Conservation (phyloP, 192 early-diverging fungal species). For the Coemansia sp. region DNA sequence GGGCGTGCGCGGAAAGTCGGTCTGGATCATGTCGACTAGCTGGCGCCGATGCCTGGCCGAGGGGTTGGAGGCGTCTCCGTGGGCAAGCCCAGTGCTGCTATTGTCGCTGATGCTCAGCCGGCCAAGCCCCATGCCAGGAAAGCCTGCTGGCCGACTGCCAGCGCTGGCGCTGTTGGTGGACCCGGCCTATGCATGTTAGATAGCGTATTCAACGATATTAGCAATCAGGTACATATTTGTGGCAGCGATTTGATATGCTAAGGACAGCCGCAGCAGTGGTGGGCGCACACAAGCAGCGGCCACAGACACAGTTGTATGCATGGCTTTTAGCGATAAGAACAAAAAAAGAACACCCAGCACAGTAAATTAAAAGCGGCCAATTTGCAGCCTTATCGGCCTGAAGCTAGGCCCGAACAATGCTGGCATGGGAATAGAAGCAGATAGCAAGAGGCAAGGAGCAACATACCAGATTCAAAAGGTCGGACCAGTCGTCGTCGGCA, state of each 20-base stretch:
- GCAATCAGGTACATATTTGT: background rate
- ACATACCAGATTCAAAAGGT: constrained; percentile 49
- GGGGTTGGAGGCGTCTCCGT: constrained; percentile 14
- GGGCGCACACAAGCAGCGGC: background rate
- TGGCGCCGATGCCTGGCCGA: constrained; percentile 39
- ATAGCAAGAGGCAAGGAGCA: background rate
- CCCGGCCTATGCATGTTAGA: constrained; percentile 22
- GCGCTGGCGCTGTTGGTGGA: constrained; percentile 9
- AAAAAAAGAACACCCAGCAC: no score
- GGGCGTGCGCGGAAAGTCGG: constrained; percentile 54
- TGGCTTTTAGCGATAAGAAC: background rate
- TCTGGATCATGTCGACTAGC: constrained; percentile 53
- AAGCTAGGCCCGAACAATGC: constrained; percentile 3
- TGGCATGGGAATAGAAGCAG: background rate
- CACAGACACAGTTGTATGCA: background rate
- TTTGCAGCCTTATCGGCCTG: no score
- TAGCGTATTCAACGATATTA: background rate
- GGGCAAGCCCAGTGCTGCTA: constrained; percentile 4
- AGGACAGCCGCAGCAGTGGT: background rate
- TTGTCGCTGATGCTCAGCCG: constrained; percentile 16
- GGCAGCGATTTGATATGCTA: background rate
- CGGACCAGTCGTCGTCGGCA: constrained; percentile 52
- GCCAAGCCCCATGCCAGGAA: constrained; percentile 26
- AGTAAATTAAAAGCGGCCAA: constrained; percentile 5
- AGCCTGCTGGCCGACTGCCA: constrained; percentile 32